phyloP scores from a whole-genome alignment of 805 yeast species.

The Torulaspora franciscae region DNA sequence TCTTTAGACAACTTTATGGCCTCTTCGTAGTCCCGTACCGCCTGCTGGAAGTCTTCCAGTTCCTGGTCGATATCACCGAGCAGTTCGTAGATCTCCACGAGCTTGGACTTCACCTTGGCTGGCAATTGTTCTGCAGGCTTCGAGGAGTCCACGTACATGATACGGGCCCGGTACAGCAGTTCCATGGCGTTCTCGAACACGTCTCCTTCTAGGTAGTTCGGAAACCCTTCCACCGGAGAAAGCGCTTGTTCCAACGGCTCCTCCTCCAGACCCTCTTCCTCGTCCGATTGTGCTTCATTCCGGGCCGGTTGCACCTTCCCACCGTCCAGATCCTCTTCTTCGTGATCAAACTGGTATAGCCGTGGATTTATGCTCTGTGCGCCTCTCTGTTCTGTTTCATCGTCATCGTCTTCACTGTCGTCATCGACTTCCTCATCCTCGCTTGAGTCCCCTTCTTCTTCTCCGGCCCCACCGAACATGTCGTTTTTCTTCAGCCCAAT shows the following conservation, averaged over 20 bases:
- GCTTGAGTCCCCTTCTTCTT: conserved; percentile 28
- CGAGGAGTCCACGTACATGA: conserved; percentile 40
- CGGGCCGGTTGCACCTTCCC: not conserved
- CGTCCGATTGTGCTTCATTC: conserved; percentile 1
- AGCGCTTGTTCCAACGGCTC: conserved; percentile 12
- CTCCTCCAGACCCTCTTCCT: conserved; percentile 9
- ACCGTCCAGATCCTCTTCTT: conserved; percentile 21
- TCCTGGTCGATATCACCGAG: conserved; percentile 89
- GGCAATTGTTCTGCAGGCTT: conserved; percentile 36
- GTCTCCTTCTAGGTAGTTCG: conserved; percentile 17
- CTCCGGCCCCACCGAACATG: conserved; percentile 48
- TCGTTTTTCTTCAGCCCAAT: conserved; percentile 71
- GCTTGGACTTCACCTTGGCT: conserved; percentile 35
- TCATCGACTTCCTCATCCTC: conserved; percentile 27
- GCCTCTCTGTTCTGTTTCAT: conserved; percentile 52
- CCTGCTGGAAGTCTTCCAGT: conserved; percentile 79
- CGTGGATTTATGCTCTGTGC: conserved; percentile 9
- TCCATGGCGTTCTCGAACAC: conserved; percentile 84
- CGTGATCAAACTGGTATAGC: conserved; percentile 26
- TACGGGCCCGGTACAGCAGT: conserved; percentile 70
- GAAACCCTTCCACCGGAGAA: conserved; percentile 11
- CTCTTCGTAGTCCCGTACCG: conserved; percentile 60
- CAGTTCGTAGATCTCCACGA: conserved; percentile 71
- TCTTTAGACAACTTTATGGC: conserved; percentile 37
- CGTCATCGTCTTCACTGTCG: conserved; percentile 24